Percentiles rank a stretch among this genome's conserved stretches.
Conservation (phyloP, 1,284 basidiomycete genomes). For the Ceratobasidium sp. region DNA sequence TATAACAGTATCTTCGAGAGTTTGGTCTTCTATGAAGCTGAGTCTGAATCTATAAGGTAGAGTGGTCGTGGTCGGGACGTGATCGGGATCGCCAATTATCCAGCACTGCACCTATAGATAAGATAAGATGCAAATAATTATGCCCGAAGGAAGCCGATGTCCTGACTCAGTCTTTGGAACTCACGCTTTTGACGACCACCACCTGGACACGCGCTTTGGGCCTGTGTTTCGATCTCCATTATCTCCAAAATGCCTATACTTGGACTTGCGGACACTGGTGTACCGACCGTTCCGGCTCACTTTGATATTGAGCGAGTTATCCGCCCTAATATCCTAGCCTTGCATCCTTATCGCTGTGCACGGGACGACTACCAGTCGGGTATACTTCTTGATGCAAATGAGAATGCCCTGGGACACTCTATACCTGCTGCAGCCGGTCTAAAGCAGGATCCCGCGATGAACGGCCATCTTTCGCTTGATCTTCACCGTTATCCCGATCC, state of each 20-base stretch:
- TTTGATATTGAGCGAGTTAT: conserved; percentile 88
- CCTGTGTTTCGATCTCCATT: background rate
- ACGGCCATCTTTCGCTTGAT: conserved; percentile 61
- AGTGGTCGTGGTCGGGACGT: conserved; percentile 5
- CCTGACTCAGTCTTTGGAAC: conserved; percentile 19
- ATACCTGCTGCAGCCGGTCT: conserved; percentile 62
- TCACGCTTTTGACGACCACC: conserved; percentile 7
- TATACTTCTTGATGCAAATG: conserved; percentile 97
- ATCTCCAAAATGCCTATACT: conserved; percentile 58
- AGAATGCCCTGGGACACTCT: conserved; percentile 93
- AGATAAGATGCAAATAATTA: conserved; percentile 36
- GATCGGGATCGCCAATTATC: background rate
- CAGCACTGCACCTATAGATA: conserved; percentile 12
- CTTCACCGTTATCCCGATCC: conserved; percentile 92
- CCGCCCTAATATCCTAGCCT: conserved; percentile 91
- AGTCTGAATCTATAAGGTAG: background rate
- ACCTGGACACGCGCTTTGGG: background rate
- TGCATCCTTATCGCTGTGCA: conserved; percentile 95
- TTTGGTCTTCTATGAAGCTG: background rate
- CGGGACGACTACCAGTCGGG: conserved; percentile 95
- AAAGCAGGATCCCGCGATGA: conserved; percentile 32
- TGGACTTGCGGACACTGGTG: conserved; percentile 56
- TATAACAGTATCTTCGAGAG: background rate
- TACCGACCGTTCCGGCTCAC: conserved; percentile 74
- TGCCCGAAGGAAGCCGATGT: conserved; percentile 13